Evolutionary conservation across 163 green algal genomes (phyloP), one percentile per base, ranked within the genome.

Genomic region (Prototheca cutis): DNA sequence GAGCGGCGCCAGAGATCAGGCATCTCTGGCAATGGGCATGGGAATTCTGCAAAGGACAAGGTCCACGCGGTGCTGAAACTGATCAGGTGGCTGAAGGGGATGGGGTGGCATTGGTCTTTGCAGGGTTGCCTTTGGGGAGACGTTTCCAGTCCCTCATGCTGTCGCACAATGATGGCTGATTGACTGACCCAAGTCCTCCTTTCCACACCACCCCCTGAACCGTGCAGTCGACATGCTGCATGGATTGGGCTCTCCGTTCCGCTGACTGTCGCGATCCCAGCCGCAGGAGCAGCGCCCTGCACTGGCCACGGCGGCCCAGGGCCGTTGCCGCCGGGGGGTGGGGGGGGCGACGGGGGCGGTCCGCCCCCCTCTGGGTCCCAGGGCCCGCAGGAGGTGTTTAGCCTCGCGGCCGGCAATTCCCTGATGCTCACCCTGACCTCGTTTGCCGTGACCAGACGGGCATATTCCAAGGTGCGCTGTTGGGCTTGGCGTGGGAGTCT

Each of bases 371-470:
- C 33, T 15, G 32, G 32, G 28, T 29, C n/a, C 48, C 32, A 53
- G 1, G 13, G 8, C 4, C 25, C 64, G 0, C 23, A 67, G n/a
- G 66, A 73, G 52, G 40, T 52, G 3, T 40, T 61, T 24, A 49
- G 67, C 52, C 10, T 73, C 24, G 66, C 58, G 21, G 59, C 40
- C 1, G 17, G 32, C 2, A 58, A 79, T 63, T 59, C 74, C 17
- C 65, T 92, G 13, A 64, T 73, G 3, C 76, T 94, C 2, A 94
- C 83, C 5, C 62, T 94, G 3, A 82, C 77, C 18, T 91, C 84
- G 1, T 92, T 91, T 65, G 81, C 86, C 1, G 84, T 92, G 6
- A 91, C 84, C 5, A 79, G 87, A 53, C 80, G 83, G 55, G 82
- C 86, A 0, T 92, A 91, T 58, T 69, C 64, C 49, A 66, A 55